Base-by-base conservation (phyloP, 1,139 yeast genomes). In the Magnusiomyces sp. region DNA sequence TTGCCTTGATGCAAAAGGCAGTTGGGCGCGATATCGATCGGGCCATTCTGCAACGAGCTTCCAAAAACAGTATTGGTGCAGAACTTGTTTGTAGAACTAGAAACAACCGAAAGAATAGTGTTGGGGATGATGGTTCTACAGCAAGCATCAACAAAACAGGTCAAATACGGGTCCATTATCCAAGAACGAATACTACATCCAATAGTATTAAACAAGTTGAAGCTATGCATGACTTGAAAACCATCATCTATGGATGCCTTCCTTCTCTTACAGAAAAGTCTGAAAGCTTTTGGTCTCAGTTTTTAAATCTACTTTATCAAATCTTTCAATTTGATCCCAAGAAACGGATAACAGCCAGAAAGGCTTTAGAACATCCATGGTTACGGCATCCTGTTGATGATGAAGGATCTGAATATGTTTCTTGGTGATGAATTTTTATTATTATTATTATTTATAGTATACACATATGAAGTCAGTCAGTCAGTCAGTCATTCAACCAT, bases 1-100 rank as follows among this genome's bases (percentile, higher is more conserved):
- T 94, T 64, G 95, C 95, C 14, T 81, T 94, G 83, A 92, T 94
- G 85, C 94, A 92, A 66, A 81, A 80, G 57, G 78, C 90, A 16
- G 71, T 81, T 41, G 73, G 69, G 46, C 46, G 57, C 54, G 56
- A 55, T 48, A 65, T 62, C 55, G 65, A 60, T 55, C 59, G 50
- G 46, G 57, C 52, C 55, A 65, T 56, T 52, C 58, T 62, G 33
- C 54, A 57, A 14, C 48, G 50, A 32, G 68, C 70, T 13, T 52
- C 57, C n/a, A 31, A 49, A 31, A 60, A 58, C 43, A 42, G 53
- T 27, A 56, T 55, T 19, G 65, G 63, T n/a, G 48, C 53, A 31
- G 52, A 50, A 45, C 54, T 56, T 23, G 54, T 59, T 23, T 23
- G 29, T 23, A 23, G 29, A 23, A 23, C 29, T 5, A 23, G 29